Evolutionary conservation across 2,329 filamentous ascomycete species (phyloP).

Genomic region (Pseudonectria foliicola): DNA sequence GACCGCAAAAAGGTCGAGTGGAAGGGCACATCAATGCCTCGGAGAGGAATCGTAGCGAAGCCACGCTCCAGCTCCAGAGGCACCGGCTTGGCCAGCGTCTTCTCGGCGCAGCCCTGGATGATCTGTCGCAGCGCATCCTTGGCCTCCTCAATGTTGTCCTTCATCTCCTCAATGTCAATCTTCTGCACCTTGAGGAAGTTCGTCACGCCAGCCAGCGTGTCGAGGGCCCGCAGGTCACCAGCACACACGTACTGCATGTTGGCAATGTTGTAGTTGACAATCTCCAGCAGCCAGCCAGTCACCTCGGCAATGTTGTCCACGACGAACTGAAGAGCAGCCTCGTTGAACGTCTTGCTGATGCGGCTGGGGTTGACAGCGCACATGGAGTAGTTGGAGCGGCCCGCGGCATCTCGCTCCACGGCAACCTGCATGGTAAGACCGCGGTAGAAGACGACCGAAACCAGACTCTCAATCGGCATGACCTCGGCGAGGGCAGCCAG

Average conservation of each 20-base stretch:
- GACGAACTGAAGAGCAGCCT: conserved; percentile 92
- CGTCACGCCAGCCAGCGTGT: conserved; percentile 69
- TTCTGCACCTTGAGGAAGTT: conserved; percentile 97
- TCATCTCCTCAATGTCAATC: conserved; percentile 91
- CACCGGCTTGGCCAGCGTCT: conserved; percentile 80
- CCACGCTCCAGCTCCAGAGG: conserved; percentile 89
- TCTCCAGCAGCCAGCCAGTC: conserved; percentile 93
- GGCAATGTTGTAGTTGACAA: conserved; percentile 91
- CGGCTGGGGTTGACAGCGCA: conserved; percentile 97
- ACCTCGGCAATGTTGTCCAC: conserved; percentile 92
- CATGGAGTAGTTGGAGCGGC: conserved; percentile 98
- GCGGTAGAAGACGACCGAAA: conserved; percentile 98
- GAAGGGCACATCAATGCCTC: conserved; percentile 98
- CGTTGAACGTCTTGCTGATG: conserved; percentile 98
- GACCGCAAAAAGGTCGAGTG: conserved; percentile 97
- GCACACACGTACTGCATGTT: conserved; percentile 71
- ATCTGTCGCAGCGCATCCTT: conserved; percentile 86
- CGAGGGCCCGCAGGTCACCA: conserved; percentile 63
- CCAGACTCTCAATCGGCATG: conserved; percentile 98
- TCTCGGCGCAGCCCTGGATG: conserved; percentile 78
- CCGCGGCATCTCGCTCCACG: conserved; percentile 87
- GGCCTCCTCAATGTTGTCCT: conserved; percentile 83
- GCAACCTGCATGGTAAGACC: conserved; percentile 99
- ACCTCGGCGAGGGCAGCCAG: conserved; percentile 94
- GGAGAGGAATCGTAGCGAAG: conserved; percentile 93